Base-by-base conservation (phyloP, 768 basidiomycete species). In the Sistotremastrum niveocremeum region DNA sequence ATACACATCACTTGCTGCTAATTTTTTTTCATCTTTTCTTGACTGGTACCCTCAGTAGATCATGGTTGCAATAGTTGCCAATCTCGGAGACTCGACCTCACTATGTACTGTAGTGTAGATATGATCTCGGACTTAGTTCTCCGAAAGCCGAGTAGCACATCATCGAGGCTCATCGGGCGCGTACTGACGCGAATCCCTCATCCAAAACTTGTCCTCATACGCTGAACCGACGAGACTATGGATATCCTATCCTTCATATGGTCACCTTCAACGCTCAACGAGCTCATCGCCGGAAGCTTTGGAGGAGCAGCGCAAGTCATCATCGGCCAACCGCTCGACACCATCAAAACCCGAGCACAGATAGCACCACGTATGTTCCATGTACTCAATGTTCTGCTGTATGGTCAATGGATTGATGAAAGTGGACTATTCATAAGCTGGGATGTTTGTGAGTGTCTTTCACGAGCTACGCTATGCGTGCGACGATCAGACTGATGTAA, bases 221-320 rank as follows among this genome's bases (percentile, higher is more conserved):
- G 20, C 20, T 20, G 20, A 20, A 20, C 20, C 20, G 20, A 20
- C 20, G 20, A 20, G 20, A 20, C 20, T 20, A 20, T 20, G 20
- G 20, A 48, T 42, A 39, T 12, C 28, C 20, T 55, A 55, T 46
- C 44, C 42, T 35, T 53, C 68, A 7, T 48, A 35, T 39, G 53
- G 6, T 64, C 65, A 41, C 61, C 73, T n/a, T 64, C 73, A 39
- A 86, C 83, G 0, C 57, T 81, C 36, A 87, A 89, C 54, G 86
- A 88, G 57, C 75, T 97, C 31, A 62, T 93, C 28, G 84, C 91
- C 0, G 93, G 93, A 4, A 87, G 84, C 60, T 73, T 88, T 5
- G 93, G 79, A 33, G 94, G 94, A n/a, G 90, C 90, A 2, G 81
- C 87, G 0, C 94, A 98, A 56, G 93, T 98, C 8, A 67, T 97